Base-by-base conservation (phyloP, 2,329 filamentous ascomycete genomes). In the Microdochium trichocladiopsis region DNA sequence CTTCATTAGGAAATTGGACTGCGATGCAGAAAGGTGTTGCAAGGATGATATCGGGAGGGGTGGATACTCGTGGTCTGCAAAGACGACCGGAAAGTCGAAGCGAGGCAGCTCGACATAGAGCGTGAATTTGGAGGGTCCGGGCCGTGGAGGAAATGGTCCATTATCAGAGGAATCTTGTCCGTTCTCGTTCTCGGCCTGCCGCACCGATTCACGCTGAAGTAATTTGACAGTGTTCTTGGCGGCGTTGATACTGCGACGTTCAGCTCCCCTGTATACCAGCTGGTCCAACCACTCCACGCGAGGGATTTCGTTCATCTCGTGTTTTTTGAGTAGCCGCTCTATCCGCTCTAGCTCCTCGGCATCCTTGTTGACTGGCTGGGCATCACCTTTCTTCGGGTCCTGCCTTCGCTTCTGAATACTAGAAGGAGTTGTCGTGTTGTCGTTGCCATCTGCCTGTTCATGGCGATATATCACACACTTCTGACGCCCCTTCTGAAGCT, bases 301-400 rank as follows among this genome's bases (percentile, higher is more conserved):
- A 1, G 90, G 85, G 24, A 99, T 93, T 66, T 99, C 94, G 18
- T 91, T 92, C 87, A 96, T 95, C 66, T 99, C 95, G 64, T 97
- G 94, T 70, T 96, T 95, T 71, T 99, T 99, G 66, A 99, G 88
- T 22, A 97, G 70, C 51, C 84, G 86, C 64, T 97, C 92, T 59
- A 99, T 80, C 18, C 94, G 80, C 61, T 96, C 91, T 56, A 96
- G 79, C 69, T 99, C 94, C 51, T 90, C 84, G n/a, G 73, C 73
- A 54, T 95, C 84, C 59, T 86, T 86, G 53, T 88, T 83, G n/a
- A 82, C 72, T 0, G 73, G 66, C 2, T 77, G 72, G 1, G 77
- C 69, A 1, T 72, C 72, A 4, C 73, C 74, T 41, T 75, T 78
- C 52, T 71, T 76, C 2, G 73, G 70, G 25, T 76, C 75, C 50